These are phyloP conservation scores for Wickerhamiella cacticola DNA, from an alignment of 805 yeast genomes.

Conservation along the genomic window DNA sequence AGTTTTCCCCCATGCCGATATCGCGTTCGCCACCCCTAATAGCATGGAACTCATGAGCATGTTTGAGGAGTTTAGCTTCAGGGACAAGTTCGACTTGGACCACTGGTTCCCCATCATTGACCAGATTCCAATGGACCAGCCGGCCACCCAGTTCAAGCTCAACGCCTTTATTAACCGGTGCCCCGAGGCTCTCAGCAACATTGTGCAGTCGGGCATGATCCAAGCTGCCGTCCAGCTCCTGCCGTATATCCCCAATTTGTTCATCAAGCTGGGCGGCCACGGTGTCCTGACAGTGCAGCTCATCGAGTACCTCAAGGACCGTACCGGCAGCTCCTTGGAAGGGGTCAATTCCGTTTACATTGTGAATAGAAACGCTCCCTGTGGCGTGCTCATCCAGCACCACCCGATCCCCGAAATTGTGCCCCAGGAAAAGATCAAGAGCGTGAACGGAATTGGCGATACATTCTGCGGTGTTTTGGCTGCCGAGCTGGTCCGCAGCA, in stretches of 20 bases:
- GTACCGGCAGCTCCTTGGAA: constrained; percentile 20
- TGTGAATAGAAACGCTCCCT: constrained; percentile 16
- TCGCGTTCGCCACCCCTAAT: constrained; percentile 56
- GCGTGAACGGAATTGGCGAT: constrained; percentile 88
- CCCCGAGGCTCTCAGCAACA: constrained; percentile 22
- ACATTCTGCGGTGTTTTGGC: constrained; percentile 56
- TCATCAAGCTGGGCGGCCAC: constrained; percentile 53
- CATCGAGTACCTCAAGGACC: constrained; percentile 22
- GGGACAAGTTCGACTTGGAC: constrained; percentile 40
- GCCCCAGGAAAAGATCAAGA: constrained; percentile 34
- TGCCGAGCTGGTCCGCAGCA: constrained; percentile 30
- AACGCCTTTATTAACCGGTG: constrained; percentile 20
- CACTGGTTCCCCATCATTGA: constrained; percentile 70
- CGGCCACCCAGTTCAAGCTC: constrained; percentile 24
- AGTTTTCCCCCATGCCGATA: constrained; percentile 38
- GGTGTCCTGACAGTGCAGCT: constrained; percentile 44
- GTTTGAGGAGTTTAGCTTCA: constrained; percentile 37
- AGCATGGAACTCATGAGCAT: constrained; percentile 46
- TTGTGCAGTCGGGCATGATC: constrained; percentile 32
- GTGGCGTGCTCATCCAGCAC: constrained; percentile 55
- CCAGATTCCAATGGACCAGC: constrained; percentile 35
- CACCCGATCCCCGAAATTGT: constrained; percentile 35
- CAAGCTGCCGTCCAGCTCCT: constrained; percentile 62
- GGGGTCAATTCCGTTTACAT: constrained; percentile 21
- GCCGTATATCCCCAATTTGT: constrained; percentile 56